These are phyloP conservation scores for Rhododendron molle DNA, from an alignment of 148 eudicot species.

Conservation along the genomic window DNA sequence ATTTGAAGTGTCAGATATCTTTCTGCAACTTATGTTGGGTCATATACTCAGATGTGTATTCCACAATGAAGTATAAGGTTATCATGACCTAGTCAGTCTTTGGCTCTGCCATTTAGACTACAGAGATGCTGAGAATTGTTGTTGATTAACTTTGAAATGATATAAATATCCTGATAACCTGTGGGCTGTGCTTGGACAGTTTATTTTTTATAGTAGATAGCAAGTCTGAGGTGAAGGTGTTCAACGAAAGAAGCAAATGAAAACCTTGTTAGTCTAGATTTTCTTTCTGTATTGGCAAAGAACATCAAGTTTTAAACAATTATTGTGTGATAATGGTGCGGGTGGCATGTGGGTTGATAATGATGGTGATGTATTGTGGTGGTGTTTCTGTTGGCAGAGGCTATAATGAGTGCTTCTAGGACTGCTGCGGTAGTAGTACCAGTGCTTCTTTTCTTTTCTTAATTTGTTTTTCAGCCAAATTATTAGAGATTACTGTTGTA, in stretches of 20 bases:
- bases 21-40: not conserved
- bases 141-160: not conserved
- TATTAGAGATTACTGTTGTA: no score
- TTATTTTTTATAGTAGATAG: not conserved
- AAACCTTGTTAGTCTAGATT: not conserved
- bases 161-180: not conserved
- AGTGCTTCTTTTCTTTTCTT: not conserved
- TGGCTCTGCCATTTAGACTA: not conserved
- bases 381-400: not conserved
- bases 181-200: not conserved
- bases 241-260: not conserved
- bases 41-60: not conserved
- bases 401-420: not conserved
- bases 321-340: not conserved
- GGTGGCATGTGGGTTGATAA: not conserved
- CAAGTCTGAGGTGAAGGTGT: not conserved
- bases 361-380: not conserved
- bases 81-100: not conserved
- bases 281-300: not conserved
- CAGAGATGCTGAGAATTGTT: not conserved
- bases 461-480: not conserved
- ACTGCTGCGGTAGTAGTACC: not conserved
- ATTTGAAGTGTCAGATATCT: no score
- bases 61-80: not conserved
- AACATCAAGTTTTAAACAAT: not conserved